These are phyloP conservation scores for Prunus padus DNA, from an alignment of 306 rosid species.

Conservation along the genomic window DNA sequence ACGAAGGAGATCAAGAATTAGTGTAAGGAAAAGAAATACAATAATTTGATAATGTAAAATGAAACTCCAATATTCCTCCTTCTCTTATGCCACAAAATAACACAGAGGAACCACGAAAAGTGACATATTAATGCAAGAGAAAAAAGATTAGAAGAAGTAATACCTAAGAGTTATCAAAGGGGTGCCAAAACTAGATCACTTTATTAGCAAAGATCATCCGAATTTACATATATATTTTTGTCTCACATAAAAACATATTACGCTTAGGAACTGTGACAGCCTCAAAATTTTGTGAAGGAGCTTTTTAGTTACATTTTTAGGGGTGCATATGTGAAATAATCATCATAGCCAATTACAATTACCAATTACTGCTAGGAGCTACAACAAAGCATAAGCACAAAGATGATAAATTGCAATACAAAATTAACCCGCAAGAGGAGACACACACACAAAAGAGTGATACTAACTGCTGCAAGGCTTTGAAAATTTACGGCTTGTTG, in stretches of 20 bases:
- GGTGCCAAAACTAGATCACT: background rate
- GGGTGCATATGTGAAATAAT: background rate
- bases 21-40: background rate
- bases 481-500: background rate
- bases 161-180: background rate
- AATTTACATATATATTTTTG: background rate
- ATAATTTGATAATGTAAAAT: background rate
- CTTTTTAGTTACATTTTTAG: background rate
- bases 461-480: background rate
- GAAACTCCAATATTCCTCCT: background rate
- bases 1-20: constrained; percentile 23
- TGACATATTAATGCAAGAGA: background rate
- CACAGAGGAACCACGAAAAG: background rate
- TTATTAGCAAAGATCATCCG: background rate
- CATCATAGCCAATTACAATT: background rate
- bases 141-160: background rate
- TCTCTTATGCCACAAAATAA: background rate
- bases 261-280: background rate
- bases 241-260: background rate
- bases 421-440: background rate
- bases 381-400: background rate
- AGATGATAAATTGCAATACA: background rate
- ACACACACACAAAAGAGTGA: background rate
- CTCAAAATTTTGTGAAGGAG: no score
- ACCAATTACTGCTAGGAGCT: background rate